Percentiles rank a stretch among this genome's conserved stretches.
Evolutionary conservation across 331 rosid genomes (phyloP).

Genomic region (Pyracantha coccinea): DNA sequence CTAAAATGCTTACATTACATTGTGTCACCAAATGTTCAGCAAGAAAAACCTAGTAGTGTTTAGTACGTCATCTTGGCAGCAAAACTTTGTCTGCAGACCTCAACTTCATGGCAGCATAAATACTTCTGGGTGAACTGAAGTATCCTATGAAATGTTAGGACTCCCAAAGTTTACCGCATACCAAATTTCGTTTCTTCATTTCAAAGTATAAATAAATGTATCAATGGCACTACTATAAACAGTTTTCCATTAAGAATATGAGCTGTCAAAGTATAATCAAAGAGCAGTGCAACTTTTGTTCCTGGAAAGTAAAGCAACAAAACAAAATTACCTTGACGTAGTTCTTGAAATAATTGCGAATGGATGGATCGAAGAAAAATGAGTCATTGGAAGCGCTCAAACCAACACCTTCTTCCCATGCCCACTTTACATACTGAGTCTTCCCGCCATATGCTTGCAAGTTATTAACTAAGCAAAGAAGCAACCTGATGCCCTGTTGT

Average conservation of each 20-base stretch:
- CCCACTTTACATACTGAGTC: constrained; percentile 96
- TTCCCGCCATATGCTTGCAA: constrained; percentile 94
- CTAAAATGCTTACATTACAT: neutral
- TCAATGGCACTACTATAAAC: neutral
- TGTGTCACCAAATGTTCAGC: neutral
- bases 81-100: neutral
- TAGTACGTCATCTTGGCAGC: neutral
- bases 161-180: neutral
- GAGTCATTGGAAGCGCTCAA: constrained; percentile 92
- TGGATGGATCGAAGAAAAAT: constrained; percentile 92
- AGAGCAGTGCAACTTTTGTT: neutral
- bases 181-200: neutral
- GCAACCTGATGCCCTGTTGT: constrained; percentile 70
- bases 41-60: neutral
- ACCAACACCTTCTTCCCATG: constrained; percentile 95
- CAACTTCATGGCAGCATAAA: neutral
- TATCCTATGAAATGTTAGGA: neutral
- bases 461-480: constrained; percentile 83
- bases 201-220: neutral
- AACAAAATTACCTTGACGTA: constrained; percentile 57
- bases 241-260: neutral
- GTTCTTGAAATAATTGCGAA: constrained; percentile 70
- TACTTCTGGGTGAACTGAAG: neutral
- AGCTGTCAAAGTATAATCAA: neutral
- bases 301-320: neutral